These are phyloP conservation scores for Amauroascus verrucosus DNA, from an alignment of 2,329 filamentous ascomycete species.

Conservation along the genomic window DNA sequence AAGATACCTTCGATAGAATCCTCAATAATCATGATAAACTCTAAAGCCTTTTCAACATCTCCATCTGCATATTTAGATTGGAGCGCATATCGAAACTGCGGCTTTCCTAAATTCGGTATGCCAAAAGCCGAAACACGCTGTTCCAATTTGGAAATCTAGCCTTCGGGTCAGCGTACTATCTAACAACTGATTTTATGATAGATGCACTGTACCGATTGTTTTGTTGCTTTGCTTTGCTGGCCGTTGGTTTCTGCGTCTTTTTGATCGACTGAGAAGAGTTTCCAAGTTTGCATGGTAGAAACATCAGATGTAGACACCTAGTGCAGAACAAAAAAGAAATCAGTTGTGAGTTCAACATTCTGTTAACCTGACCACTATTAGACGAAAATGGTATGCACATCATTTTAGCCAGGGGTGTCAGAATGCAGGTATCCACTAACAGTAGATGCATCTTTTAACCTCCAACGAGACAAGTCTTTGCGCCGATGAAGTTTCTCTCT, in stretches of 20 bases:
- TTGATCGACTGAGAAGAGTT: slow-evolving; percentile 3
- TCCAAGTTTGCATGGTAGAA: slow-evolving; percentile 1
- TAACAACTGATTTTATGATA: not conserved
- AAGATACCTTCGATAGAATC: slow-evolving; percentile 73
- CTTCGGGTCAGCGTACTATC: not conserved
- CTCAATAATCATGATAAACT: slow-evolving; percentile 67
- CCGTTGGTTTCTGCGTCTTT: not conserved
- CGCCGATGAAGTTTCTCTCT: slow-evolving; percentile 27
- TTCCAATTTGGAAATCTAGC: slow-evolving; percentile 2
- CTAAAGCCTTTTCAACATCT: slow-evolving; percentile 62
- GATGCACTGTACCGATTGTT: slow-evolving; percentile 1
- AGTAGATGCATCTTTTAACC: slow-evolving; percentile 1
- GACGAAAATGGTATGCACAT: not conserved
- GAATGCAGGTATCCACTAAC: not conserved
- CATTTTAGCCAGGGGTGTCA: not conserved
- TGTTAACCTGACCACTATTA: not conserved
- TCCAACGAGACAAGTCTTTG: slow-evolving; percentile 6
- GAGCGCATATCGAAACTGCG: slow-evolving; percentile 54
- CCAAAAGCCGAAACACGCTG: not conserved
- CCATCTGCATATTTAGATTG: slow-evolving; percentile 55
- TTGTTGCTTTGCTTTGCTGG: not conserved
- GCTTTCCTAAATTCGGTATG: slow-evolving; percentile 43
- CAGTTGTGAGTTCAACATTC: not conserved
- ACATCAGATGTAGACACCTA: not conserved
- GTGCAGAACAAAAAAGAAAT: not conserved